Conservation (phyloP, 1,284 basidiomycete genomes). For the Phylloboletellus chloephorus region DNA sequence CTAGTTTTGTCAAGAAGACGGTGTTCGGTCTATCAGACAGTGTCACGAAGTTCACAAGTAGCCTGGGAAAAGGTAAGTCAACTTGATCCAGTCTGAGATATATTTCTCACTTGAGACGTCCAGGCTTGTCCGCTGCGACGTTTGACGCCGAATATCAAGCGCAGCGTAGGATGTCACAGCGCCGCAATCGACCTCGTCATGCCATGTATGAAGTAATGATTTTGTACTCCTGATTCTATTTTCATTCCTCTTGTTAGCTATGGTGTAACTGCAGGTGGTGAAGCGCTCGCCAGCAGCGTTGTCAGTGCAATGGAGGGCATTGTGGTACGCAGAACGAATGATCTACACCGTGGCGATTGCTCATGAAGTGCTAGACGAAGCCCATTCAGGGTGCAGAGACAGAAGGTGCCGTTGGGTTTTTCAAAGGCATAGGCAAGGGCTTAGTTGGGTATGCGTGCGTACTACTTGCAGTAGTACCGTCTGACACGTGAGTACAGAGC, state of each 20-base stretch:
- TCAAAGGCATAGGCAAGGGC: slow-evolving; percentile 97
- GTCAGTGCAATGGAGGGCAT: slow-evolving; percentile 96
- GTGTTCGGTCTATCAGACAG: slow-evolving; percentile 96
- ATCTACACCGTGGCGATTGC: neutral
- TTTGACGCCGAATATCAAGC: slow-evolving; percentile 96
- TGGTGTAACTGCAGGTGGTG: slow-evolving; percentile 91
- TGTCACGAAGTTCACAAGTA: slow-evolving; percentile 95
- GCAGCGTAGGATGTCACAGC: slow-evolving; percentile 80
- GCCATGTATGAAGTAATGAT: slow-evolving; percentile 64
- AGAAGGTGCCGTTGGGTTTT: slow-evolving; percentile 93
- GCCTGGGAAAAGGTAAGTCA: slow-evolving; percentile 84
- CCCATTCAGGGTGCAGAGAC: slow-evolving; percentile 96
- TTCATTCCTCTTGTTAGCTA: slow-evolving; percentile 49
- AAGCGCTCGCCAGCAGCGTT: slow-evolving; percentile 90
- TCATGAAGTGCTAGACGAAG: slow-evolving; percentile 57
- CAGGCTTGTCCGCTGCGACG: slow-evolving; percentile 94
- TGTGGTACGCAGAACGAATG: slow-evolving; percentile 51
- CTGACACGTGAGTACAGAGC: slow-evolving; percentile 44
- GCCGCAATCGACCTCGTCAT: slow-evolving; percentile 93
- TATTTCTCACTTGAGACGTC: slow-evolving; percentile 3
- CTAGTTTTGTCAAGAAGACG: slow-evolving; percentile 98
- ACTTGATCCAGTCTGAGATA: neutral
- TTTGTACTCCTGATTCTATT: slow-evolving; percentile 4
- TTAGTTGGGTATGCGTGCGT: slow-evolving; percentile 72
- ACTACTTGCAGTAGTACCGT: slow-evolving; percentile 9